Percentiles rank a stretch among this genome's conserved stretches.
Conservation (phyloP, 2,329 filamentous ascomycete species). For the Thelonectria olida region DNA sequence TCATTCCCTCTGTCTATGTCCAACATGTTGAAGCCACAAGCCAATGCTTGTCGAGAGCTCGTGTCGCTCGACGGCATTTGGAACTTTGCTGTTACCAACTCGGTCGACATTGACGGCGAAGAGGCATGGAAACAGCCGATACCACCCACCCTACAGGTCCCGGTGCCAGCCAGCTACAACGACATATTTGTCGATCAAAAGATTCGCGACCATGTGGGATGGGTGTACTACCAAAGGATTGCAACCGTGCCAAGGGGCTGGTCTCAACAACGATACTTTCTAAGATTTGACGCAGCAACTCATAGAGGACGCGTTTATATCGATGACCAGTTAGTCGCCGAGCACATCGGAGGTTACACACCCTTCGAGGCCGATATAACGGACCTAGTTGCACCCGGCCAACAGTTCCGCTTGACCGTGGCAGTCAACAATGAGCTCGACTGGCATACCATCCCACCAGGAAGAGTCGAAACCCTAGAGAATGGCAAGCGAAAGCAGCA, state of each 20-base stretch:
- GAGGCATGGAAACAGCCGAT: conserved; percentile 14
- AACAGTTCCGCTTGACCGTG: conserved; percentile 18
- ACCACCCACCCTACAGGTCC: conserved; percentile 8
- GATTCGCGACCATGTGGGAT: conserved; percentile 23
- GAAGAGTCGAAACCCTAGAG: conserved; percentile 11
- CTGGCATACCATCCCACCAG: conserved; percentile 24
- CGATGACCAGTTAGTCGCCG: conserved; percentile 20
- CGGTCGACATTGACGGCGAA: conserved; percentile 7
- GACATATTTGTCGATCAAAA: conserved; percentile 24
- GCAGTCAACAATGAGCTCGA: conserved; percentile 23
- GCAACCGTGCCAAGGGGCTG: conserved; percentile 17
- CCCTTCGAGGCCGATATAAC: conserved; percentile 23
- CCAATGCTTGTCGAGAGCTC: conserved; percentile 14
- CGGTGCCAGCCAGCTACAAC: conserved; percentile 27
- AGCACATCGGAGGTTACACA: conserved; percentile 23
- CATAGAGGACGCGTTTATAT: conserved; percentile 24
- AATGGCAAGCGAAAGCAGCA: conserved; percentile 22
- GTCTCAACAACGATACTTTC: conserved; percentile 15
- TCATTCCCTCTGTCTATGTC: too few relatives aligned
- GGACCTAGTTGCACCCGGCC: neutral
- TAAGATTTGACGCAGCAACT: conserved; percentile 21
- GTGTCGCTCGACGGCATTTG: conserved; percentile 26
- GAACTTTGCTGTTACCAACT: conserved; percentile 20
- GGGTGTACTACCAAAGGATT: conserved; percentile 23
- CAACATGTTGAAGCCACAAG: conserved; percentile 27